Conservation (phyloP, 192 early-diverging fungal species). For the Pilaira anomala region DNA sequence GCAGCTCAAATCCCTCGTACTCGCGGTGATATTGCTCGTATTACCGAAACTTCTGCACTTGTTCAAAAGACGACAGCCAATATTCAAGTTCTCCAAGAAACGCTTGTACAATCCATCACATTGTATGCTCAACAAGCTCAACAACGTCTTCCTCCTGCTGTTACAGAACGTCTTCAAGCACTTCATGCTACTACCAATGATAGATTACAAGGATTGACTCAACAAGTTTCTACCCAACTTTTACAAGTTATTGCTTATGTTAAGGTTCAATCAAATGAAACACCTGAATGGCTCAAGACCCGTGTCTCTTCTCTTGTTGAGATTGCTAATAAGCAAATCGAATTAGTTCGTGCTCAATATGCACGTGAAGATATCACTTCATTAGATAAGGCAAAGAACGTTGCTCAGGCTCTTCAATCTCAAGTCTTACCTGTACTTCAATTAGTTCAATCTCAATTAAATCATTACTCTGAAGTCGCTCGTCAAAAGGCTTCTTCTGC, state of each 20-base stretch:
- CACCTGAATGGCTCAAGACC: conserved; percentile 47
- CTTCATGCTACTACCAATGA: conserved; percentile 22
- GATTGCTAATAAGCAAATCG: conserved; percentile 46
- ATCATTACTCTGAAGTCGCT: conserved; percentile 25
- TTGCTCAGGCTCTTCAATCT: conserved; percentile 46
- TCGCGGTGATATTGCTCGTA: conserved; percentile 22
- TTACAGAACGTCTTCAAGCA: conserved; percentile 18
- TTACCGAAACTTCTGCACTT: conserved; percentile 28
- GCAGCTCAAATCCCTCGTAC: conserved; percentile 31
- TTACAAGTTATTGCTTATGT: conserved; percentile 40
- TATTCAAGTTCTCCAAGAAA: conserved; percentile 26
- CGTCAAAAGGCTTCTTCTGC: conserved; percentile 23
- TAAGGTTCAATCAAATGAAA: conserved; percentile 36
- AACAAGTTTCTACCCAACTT: conserved; percentile 27
- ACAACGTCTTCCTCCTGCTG: conserved; percentile 20
- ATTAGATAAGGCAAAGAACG: conserved; percentile 53
- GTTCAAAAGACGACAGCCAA: conserved; percentile 28
- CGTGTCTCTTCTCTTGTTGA: conserved; percentile 42
- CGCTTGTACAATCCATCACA: conserved; percentile 21
- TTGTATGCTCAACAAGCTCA: conserved; percentile 32
- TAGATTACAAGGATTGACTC: conserved; percentile 23
- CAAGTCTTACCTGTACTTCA: conserved; percentile 49
- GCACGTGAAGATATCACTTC: conserved; percentile 42
- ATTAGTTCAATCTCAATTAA: conserved; percentile 37
- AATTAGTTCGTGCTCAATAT: conserved; percentile 40